A percentile compares a stretch with the other conserved stretches of the same genome.
These are phyloP conservation scores for Ceratocystis papillata DNA, from an alignment of 2,329 filamentous ascomycete species.

Conservation along the genomic window DNA sequence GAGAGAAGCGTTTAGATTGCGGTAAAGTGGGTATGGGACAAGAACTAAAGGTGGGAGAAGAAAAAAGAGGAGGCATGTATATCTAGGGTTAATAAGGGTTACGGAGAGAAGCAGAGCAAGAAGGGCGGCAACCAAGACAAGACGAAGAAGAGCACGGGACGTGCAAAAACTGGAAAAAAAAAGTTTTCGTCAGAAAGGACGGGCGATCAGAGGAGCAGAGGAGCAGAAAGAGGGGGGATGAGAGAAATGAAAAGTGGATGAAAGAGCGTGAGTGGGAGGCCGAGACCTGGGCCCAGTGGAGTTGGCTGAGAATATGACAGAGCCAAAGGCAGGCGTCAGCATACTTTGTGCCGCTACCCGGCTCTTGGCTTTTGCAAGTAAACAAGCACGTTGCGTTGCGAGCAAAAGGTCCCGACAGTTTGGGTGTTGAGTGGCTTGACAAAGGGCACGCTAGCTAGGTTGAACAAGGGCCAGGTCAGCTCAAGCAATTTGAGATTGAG, in stretches of 20 bases:
- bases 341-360: constrained; percentile 3
- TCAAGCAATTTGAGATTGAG: neutral
- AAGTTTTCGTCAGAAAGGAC: too few species aligned
- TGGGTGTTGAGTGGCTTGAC: neutral
- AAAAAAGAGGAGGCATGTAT: too few species aligned
- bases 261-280: neutral
- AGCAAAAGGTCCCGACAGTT: constrained; percentile 14
- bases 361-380: neutral
- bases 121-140: too few species aligned
- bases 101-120: too few species aligned
- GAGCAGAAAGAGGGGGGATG: neutral
- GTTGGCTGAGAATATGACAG: neutral
- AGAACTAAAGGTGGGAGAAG: too few species aligned
- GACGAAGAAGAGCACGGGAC: too few species aligned
- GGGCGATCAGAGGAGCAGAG: too few species aligned
- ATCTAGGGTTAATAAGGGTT: too few species aligned
- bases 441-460: neutral
- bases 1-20: too few species aligned
- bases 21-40: too few species aligned
- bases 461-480: neutral
- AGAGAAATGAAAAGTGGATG: neutral
- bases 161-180: too few species aligned
- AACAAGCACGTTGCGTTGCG: neutral
- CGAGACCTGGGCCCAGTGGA: neutral
- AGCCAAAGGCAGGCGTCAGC: neutral